Conservation (phyloP, 331 rosid genomes). For the Prunus yedoensis region DNA sequence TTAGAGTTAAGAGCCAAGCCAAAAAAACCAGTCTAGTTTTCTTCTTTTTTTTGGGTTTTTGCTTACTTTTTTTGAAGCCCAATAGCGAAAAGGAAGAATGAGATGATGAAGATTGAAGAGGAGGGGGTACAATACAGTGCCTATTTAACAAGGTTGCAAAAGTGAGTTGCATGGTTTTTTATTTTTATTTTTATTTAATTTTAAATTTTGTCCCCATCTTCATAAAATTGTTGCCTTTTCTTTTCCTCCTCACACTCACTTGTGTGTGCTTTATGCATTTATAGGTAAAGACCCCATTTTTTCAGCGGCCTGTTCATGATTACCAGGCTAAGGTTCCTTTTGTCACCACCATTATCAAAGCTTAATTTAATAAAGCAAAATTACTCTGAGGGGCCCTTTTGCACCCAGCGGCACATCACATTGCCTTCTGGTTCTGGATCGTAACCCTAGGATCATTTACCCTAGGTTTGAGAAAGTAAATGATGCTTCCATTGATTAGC, state of each 20-base stretch:
- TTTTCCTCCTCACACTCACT: conserved; percentile 43
- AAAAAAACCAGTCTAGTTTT: too few species aligned
- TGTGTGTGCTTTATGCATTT: conserved; percentile 44
- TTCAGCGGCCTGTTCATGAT: conserved; percentile 83
- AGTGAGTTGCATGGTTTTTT: conserved; percentile 24
- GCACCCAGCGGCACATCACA: neutral
- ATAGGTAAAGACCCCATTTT: conserved; percentile 32
- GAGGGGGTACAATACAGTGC: conserved; percentile 27
- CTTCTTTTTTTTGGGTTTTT: too few species aligned
- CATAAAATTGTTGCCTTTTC: conserved; percentile 31
- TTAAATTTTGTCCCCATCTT: conserved; percentile 44
- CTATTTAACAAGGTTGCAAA: conserved; percentile 39
- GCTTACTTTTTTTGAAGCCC: conserved; percentile 43
- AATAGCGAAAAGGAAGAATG: conserved; percentile 25
- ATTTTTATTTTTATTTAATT: neutral
- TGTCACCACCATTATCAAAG: conserved; percentile 58
- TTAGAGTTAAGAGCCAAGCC: neutral
- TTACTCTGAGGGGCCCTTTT: conserved; percentile 32
- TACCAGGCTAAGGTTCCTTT: conserved; percentile 34
- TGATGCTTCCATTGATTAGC: too few species aligned
- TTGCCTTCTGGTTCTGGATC: neutral
- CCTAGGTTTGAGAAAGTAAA: too few species aligned
- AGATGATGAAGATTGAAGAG: conserved; percentile 28
- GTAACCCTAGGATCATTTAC: too few species aligned
- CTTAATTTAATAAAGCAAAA: neutral